Evolutionary conservation across 106 monocot species (phyloP), one percentile per base, ranked within the genome.

Genomic region (Dendrobium nobile): DNA sequence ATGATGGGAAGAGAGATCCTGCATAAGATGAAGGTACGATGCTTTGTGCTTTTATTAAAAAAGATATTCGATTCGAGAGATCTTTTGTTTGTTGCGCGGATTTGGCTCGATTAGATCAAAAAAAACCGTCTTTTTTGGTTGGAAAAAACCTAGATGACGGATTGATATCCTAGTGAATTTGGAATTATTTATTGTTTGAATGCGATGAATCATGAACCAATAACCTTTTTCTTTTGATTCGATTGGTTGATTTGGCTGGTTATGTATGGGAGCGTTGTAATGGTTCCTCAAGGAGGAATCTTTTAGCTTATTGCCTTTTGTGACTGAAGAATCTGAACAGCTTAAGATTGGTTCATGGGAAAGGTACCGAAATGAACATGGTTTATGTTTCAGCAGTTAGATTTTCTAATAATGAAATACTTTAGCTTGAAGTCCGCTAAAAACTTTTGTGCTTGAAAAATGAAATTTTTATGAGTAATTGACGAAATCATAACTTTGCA

Each of bases 11-110:
- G 16, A 48, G 48, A 76, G 7, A 76, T 76, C 48, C 76, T 76
- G 48, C 76, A 76, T 26, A 76, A 76, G 47, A 76, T 76, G 24
- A 76, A 76, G 76, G 76, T 76, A 10, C 18, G 76, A 27, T 24
- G 48, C 33, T 42, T 76, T 41, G 26, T 67, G 1, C 22, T 17
- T 73, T 37, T 75, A 7, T 37, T 37, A 67, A 26, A 67, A 56
- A 16, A 3, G 20, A n/a, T 61, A 15, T 37, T 70, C 70, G 15
- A 4, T 70, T 37, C 37, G 70, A 67, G 28, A 28, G 67, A 67
- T 67, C 37, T 70, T 1, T 70, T 61, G 20, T 22, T n/a, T 61
- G 20, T 22, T 61, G 6, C 22, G 51, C 61, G 61, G 61, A 19
- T n/a, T 61, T 61, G n/a, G 61, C 1, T 61, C n/a, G 61, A 61